Conservation (phyloP, 148 eudicot species). For the Cornus florida region DNA sequence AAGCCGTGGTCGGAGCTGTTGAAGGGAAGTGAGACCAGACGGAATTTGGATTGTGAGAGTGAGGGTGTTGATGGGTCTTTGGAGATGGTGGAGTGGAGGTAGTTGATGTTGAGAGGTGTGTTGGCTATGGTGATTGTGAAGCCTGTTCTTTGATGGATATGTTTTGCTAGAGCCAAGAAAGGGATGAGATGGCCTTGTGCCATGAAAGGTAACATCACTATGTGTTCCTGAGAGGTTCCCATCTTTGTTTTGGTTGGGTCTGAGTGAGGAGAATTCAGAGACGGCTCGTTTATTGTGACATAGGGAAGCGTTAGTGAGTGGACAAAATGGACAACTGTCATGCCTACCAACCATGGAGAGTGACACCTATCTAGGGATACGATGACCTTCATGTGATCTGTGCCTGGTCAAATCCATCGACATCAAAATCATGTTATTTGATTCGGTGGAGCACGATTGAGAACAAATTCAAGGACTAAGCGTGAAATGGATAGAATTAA, state of each 20-base stretch:
- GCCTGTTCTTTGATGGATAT: conserved; percentile 26
- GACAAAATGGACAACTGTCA: no score
- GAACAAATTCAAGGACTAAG: no score
- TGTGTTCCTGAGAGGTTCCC: conserved; percentile 27
- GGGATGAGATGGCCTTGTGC: conserved; percentile 77
- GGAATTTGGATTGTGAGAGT: conserved; percentile 10
- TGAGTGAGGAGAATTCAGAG: no score
- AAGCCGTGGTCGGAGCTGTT: conserved; percentile 35
- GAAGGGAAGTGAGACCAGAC: conserved; percentile 41
- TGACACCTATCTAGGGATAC: no score
- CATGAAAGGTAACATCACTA: conserved; percentile 66
- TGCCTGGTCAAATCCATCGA: no score
- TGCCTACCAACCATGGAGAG: no score
- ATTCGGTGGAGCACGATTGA: no score
- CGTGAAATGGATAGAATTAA: no score
- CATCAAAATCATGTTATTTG: no score
- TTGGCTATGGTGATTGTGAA: conserved; percentile 51
- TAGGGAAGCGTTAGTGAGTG: no score
- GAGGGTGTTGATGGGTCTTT: not conserved
- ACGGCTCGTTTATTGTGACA: no score
- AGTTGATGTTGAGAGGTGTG: conserved; percentile 47
- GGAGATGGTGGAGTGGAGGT: conserved; percentile 29
- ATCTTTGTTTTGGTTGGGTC: not conserved
- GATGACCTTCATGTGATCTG: no score
- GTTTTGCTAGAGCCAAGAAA: conserved; percentile 57